These are phyloP conservation scores for Sambucus nigra DNA, from an alignment of 129 eudicot species.

Conservation along the genomic window DNA sequence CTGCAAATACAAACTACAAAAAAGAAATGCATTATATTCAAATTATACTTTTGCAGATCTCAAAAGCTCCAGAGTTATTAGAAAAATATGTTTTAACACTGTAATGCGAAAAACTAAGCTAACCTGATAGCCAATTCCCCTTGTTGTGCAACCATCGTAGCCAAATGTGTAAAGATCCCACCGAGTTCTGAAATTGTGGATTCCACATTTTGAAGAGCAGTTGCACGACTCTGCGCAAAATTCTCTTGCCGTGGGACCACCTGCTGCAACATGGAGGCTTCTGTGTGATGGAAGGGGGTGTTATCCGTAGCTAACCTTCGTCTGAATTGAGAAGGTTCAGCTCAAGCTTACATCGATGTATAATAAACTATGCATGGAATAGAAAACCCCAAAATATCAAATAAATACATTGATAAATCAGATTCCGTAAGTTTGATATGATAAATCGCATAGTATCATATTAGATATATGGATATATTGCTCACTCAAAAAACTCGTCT, in stretches of 20 bases:
- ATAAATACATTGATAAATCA: too few relatives aligned
- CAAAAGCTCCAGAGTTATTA: background rate
- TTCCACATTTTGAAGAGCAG: conserved; percentile 77
- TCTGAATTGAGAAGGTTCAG: conserved; percentile 25
- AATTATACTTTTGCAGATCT: background rate
- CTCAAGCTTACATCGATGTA: background rate
- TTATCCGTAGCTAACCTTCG: conserved; percentile 54
- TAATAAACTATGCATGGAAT: too few relatives aligned
- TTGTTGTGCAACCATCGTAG: conserved; percentile 77
- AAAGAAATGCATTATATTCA: too few relatives aligned
- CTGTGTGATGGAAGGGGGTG: conserved; percentile 50
- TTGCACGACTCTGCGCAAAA: conserved; percentile 38
- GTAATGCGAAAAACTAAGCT: background rate
- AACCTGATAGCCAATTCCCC: conserved; percentile 86
- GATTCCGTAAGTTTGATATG: too few relatives aligned
- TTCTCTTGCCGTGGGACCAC: conserved; percentile 59
- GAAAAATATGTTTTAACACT: background rate
- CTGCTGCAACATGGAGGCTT: conserved; percentile 68
- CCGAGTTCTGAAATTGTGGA: conserved; percentile 76
- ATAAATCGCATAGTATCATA: too few relatives aligned
- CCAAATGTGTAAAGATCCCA: conserved; percentile 73
- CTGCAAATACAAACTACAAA: background rate
- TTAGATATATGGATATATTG: too few relatives aligned
- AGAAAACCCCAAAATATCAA: too few relatives aligned
- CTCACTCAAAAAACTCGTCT: too few relatives aligned